Conservation (phyloP, 345 rosid species). For the Eucalyptus globulus region DNA sequence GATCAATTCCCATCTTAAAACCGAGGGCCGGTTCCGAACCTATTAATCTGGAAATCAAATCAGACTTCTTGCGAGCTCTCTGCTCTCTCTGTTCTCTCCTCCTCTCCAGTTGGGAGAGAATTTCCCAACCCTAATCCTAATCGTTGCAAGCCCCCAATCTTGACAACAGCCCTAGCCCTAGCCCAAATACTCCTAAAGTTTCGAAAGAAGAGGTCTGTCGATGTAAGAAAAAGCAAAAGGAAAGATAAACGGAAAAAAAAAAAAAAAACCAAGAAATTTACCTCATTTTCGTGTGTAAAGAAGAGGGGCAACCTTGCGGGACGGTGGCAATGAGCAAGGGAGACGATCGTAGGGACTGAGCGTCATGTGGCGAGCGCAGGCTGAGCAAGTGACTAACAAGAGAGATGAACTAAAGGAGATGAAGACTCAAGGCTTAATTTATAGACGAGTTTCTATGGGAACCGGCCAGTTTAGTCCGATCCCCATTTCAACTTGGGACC, state of each 20-base stretch:
- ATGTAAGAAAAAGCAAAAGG: background rate
- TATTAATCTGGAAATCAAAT: background rate
- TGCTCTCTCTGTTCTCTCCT: background rate
- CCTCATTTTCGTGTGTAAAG: background rate
- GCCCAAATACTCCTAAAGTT: background rate
- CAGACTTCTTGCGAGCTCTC: background rate
- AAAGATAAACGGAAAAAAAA: background rate
- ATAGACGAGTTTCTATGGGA: background rate
- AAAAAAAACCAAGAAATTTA: background rate
- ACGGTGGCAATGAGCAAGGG: background rate
- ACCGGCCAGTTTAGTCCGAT: background rate
- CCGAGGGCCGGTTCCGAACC: rapidly evolving
- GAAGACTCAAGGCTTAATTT: background rate
- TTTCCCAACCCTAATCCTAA: background rate
- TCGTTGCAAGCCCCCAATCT: background rate
- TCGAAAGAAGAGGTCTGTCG: background rate
- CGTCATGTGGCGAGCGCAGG: background rate
- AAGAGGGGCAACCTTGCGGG: background rate
- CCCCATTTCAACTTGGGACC: background rate
- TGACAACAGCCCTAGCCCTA: background rate
- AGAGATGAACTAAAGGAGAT: background rate
- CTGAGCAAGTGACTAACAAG: background rate
- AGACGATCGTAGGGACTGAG: background rate
- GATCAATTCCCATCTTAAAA: background rate
- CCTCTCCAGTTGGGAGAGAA: background rate